Evolutionary conservation across 2,329 filamentous ascomycete species (phyloP).

Genomic region (Colletotrichum lindemuthianum): DNA sequence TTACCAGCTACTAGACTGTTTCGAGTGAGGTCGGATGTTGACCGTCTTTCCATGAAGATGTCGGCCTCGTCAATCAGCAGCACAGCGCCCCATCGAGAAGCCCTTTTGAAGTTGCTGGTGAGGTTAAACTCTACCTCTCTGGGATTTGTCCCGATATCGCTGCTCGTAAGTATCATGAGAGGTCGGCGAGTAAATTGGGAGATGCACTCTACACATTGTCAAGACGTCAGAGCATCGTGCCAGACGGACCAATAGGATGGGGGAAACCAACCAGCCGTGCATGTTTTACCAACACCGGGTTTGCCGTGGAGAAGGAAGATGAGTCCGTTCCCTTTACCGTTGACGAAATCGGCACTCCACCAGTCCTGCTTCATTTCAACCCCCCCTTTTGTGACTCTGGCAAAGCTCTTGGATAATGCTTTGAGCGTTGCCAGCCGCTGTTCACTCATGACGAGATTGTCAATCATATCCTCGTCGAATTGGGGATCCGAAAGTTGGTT

Average conservation of each 20-base stretch:
- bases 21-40: slow-evolving; percentile 33
- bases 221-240: background rate
- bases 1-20: slow-evolving; percentile 25
- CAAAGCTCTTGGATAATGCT: slow-evolving; percentile 43
- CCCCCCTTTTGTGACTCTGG: slow-evolving; percentile 36
- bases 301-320: slow-evolving; percentile 26
- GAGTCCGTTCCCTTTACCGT: slow-evolving; percentile 25
- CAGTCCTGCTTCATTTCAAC: slow-evolving; percentile 18
- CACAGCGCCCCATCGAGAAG: slow-evolving; percentile 41
- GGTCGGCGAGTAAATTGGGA: slow-evolving; percentile 44
- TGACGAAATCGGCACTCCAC: slow-evolving; percentile 31
- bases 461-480: slow-evolving; percentile 40
- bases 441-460: slow-evolving; percentile 41
- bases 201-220: slow-evolving; percentile 44
- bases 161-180: slow-evolving; percentile 44
- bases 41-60: slow-evolving; percentile 36
- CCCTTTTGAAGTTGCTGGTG: slow-evolving; percentile 34
- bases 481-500: slow-evolving; percentile 16
- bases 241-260: no score
- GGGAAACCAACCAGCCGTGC: slow-evolving; percentile 25
- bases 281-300: slow-evolving; percentile 32
- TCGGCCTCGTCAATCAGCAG: slow-evolving; percentile 45
- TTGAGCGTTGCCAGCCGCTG: slow-evolving; percentile 40
- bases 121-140: slow-evolving; percentile 35
- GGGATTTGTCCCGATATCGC: slow-evolving; percentile 39